Base-by-base conservation (phyloP, 2,329 filamentous ascomycete species). In the Tolypocladium tropicale region DNA sequence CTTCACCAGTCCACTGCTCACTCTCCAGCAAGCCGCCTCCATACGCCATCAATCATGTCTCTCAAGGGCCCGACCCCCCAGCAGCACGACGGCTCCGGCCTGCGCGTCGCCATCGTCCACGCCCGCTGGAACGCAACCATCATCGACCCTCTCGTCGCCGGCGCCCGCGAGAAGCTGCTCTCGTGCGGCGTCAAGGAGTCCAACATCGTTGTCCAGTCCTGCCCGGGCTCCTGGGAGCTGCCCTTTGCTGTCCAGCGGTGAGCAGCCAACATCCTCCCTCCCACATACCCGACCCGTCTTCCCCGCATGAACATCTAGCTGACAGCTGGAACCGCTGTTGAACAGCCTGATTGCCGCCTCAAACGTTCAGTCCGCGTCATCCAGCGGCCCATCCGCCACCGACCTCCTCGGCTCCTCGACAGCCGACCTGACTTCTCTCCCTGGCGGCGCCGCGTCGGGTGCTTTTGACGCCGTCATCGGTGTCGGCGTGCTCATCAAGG, bases 401-500 rank as follows among this genome's bases (percentile, higher is more conserved):
- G 90, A 95, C 73, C 83, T 95, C 53, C 84, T 94, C 56, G 85
- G 82, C 63, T 77, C 82, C 58, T 81, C 78, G 28, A 81, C 88
- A 1, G 79, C 86, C 33, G 88, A 95, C 70, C 80, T 91, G 34
- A 76, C 79, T 32, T 73, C 79, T 16, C 65, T 76, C 21, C 59
- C 77, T 23, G 59, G 72, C 51, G 60, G 74, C 3, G 63, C 73
- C 3, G 68, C 72, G n/a, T 74, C 80, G 57, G 74, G 78, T 56
- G 83, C 90, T 23, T 97, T 97, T 66, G 93, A 97, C 69, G 94
- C 94, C 60, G 85, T 99, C 61, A 92, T 99, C 62, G 91, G 94
- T 54, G 89, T 99, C 63, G 94, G 94, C 56, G 92, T 96, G 56
- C 83, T 99, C 59, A 96, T 99, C 76, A 99, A 99, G 78, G 94